Evolutionary conservation across 306 rosid species (phyloP).

Genomic region (Boehmeria nivea): DNA sequence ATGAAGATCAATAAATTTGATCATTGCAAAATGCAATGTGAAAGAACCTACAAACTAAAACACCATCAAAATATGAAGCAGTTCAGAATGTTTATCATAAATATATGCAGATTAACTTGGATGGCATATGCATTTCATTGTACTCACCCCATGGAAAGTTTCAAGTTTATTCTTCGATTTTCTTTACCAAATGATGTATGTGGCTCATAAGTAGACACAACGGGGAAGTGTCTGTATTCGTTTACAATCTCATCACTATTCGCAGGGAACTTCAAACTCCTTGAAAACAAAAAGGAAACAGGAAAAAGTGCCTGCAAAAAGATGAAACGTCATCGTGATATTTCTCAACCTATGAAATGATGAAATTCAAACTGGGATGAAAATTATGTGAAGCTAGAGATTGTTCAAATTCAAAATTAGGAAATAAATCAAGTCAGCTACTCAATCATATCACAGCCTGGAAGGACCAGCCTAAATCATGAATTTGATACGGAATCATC

Average conservation of each 20-base stretch:
- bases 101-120: no score
- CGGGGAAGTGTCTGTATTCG: constrained; percentile 55
- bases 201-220: constrained; percentile 41
- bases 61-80: not conserved
- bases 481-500: constrained; percentile 7
- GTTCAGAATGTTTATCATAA: no score
- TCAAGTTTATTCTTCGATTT: constrained; percentile 63
- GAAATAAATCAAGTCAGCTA: not conserved
- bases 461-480: constrained; percentile 8
- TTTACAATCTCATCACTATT: constrained; percentile 39
- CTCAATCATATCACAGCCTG: not conserved
- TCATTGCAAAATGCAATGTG: not conserved
- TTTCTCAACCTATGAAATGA: constrained; percentile 11
- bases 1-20: not conserved
- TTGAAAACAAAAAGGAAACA: constrained; percentile 67
- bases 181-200: constrained; percentile 35
- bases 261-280: constrained; percentile 76
- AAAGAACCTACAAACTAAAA: not conserved
- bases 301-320: constrained; percentile 77
- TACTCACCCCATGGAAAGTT: constrained; percentile 86
- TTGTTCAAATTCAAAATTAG: not conserved
- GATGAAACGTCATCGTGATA: constrained; percentile 9
- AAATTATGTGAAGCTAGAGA: constrained; percentile 1
- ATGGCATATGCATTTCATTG: not conserved
- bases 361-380: not conserved